Percentiles rank a stretch among this genome's conserved stretches.
These are phyloP conservation scores for Coemansia sp. DNA, from an alignment of 192 early-diverging fungal species.

Conservation along the genomic window DNA sequence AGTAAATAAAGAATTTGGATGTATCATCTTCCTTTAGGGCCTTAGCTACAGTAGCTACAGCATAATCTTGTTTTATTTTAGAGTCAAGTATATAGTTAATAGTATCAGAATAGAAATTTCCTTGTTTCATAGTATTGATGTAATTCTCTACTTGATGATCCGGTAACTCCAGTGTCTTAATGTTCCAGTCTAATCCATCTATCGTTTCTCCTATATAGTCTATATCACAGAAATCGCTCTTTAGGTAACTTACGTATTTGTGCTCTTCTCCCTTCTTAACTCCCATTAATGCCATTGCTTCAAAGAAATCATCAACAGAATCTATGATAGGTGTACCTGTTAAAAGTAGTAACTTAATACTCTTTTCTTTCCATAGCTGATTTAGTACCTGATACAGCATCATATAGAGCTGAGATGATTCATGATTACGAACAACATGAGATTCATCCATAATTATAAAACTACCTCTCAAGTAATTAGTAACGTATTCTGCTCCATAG, in stretches of 20 bases:
- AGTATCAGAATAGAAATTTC: neutral
- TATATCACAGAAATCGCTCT: constrained; percentile 11
- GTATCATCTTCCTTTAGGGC: neutral
- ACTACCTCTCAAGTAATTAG: constrained; percentile 5
- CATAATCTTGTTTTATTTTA: neutral
- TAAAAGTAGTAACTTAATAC: constrained; percentile 16
- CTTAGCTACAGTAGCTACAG: neutral
- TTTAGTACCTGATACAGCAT: neutral
- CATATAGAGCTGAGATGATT: no score
- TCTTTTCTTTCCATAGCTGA: constrained; percentile 10
- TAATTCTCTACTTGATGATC: neutral
- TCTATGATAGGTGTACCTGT: constrained; percentile 22
- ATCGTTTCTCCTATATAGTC: constrained; percentile 4
- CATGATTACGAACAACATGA: neutral
- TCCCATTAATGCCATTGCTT: constrained; percentile 6
- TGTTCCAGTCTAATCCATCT: neutral
- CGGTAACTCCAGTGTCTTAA: neutral
- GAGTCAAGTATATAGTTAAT: neutral
- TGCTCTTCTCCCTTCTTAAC: constrained; percentile 3
- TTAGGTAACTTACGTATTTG: constrained; percentile 9
- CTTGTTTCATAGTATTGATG: neutral
- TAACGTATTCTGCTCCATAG: neutral
- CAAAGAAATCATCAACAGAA: constrained; percentile 13
- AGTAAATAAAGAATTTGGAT: constrained; percentile 16
- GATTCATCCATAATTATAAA: constrained; percentile 24